A percentile compares a stretch with the other conserved stretches of the same genome.
phyloP scores from a whole-genome alignment of 768 basidiomycete genomes.

The Leccinellum rugosiceps region DNA sequence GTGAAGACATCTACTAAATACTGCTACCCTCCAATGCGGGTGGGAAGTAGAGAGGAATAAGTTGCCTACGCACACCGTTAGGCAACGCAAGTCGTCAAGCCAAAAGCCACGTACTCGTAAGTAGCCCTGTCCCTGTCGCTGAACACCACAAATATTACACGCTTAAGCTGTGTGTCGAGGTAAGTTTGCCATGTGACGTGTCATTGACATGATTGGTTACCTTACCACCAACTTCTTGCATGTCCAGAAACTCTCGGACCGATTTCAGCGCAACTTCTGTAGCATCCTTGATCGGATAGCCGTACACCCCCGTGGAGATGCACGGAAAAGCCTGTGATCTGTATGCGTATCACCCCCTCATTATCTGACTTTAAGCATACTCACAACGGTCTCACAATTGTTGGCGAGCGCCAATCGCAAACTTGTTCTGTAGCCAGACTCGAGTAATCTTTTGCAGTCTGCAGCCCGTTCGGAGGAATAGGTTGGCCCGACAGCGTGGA shows the following conservation, averaged over 20 bases:
- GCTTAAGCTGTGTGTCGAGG: slow-evolving; percentile 48
- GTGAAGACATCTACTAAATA: background rate
- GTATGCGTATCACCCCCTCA: background rate
- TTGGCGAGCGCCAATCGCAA: slow-evolving; percentile 60
- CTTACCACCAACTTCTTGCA: slow-evolving; percentile 41
- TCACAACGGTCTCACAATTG: slow-evolving; percentile 61
- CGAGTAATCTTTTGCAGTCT: slow-evolving; percentile 50
- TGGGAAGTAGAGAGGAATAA: slow-evolving; percentile 69
- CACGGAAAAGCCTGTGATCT: slow-evolving; percentile 67
- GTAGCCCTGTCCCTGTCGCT: slow-evolving; percentile 57
- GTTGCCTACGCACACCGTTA: slow-evolving; percentile 27
- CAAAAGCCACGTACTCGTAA: slow-evolving; percentile 53
- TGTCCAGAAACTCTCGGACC: slow-evolving; percentile 56
- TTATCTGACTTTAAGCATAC: background rate
- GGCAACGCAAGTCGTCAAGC: background rate
- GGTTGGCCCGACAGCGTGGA: slow-evolving; percentile 80
- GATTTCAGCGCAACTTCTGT: slow-evolving; percentile 65
- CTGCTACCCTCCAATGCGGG: background rate
- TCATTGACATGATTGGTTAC: slow-evolving; percentile 22
- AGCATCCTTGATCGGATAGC: slow-evolving; percentile 73
- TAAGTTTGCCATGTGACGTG: background rate
- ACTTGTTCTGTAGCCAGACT: slow-evolving; percentile 66
- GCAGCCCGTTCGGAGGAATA: slow-evolving; percentile 41
- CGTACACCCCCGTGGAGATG: slow-evolving; percentile 77
- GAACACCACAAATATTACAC: slow-evolving; percentile 73